phyloP scores from a whole-genome alignment of 352 stramenopile species.

The Phytophthora capsici region DNA sequence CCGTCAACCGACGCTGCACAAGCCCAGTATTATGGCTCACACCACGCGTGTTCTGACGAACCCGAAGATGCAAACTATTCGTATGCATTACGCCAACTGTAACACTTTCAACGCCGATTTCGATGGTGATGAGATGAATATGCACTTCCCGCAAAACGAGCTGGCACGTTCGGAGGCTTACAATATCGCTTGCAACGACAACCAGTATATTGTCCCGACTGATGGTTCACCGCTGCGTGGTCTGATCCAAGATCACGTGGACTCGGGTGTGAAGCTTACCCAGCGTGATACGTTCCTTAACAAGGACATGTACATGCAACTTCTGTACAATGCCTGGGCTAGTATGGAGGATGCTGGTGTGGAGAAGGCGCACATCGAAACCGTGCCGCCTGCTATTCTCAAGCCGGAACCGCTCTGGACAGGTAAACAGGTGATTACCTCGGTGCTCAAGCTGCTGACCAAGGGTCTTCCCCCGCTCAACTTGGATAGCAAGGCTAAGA shows the following conservation, averaged over 20 bases:
- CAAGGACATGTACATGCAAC: conserved; percentile 98
- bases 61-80: conserved; percentile 98
- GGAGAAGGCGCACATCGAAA: conserved; percentile 92
- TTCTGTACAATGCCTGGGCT: conserved; percentile 95
- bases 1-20: conserved; percentile 99
- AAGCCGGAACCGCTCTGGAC: conserved; percentile 98
- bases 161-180: conserved; percentile 97
- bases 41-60: conserved; percentile 96
- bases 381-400: conserved; percentile 96
- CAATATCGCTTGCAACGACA: conserved; percentile 97
- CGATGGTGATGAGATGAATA: conserved; percentile 99
- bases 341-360: conserved; percentile 94
- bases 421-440: conserved; percentile 99
- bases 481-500: conserved; percentile 96
- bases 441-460: conserved; percentile 95
- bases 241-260: conserved; percentile 99
- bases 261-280: conserved; percentile 98
- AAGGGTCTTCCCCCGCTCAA: conserved; percentile 91
- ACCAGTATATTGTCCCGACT: conserved; percentile 98
- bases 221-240: conserved; percentile 98
- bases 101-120: conserved; percentile 99
- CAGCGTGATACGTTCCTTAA: conserved; percentile 98
- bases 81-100: conserved; percentile 99
- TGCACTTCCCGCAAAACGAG: conserved; percentile 99
- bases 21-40: conserved; percentile 99